Evolutionary conservation across 371 early-diverging fungal genomes (phyloP).

Genomic region (Mortierella sp.): DNA sequence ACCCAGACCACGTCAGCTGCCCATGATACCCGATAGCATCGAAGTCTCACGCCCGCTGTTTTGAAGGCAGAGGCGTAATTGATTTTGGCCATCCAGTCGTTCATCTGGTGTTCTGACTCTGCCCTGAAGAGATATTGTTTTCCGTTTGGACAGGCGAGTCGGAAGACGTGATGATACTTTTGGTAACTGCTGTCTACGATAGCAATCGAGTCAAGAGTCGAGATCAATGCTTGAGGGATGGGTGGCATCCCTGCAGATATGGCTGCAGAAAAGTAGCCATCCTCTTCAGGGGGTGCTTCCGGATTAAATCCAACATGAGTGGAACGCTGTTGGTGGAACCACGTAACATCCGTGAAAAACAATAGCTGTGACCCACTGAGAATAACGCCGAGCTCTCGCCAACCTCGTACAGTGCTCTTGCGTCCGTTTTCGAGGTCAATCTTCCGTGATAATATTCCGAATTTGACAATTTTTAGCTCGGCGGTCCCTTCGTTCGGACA

Average conservation of each 20-base stretch:
- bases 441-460: slow-evolving; percentile 76
- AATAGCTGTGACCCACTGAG: slow-evolving; percentile 82
- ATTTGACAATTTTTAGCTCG: slow-evolving; percentile 74
- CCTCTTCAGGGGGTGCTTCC: slow-evolving; percentile 32
- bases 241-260: slow-evolving; percentile 45
- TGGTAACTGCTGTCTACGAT: slow-evolving; percentile 76
- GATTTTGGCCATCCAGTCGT: slow-evolving; percentile 85
- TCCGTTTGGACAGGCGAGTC: slow-evolving; percentile 74
- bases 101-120: slow-evolving; percentile 71
- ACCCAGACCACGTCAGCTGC: slow-evolving; percentile 41
- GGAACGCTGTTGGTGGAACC: slow-evolving; percentile 53
- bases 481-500: slow-evolving; percentile 52
- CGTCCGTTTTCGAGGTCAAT: slow-evolving; percentile 78
- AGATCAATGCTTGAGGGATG: slow-evolving; percentile 65
- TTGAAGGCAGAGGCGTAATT: slow-evolving; percentile 85
- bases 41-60: slow-evolving; percentile 67
- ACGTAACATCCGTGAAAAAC: slow-evolving; percentile 70
- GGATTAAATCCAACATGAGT: slow-evolving; percentile 36
- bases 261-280: slow-evolving; percentile 39
- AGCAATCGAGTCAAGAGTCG: slow-evolving; percentile 74
- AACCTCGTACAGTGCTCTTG: slow-evolving; percentile 73
- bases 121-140: slow-evolving; percentile 78
- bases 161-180: slow-evolving; percentile 82
- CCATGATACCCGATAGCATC: slow-evolving; percentile 46
- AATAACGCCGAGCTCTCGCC: slow-evolving; percentile 81